A percentile compares a stretch with the other conserved stretches of the same genome.
Evolutionary conservation across 306 rosid genomes (phyloP).

Genomic region (Hippophae gyantsensis): DNA sequence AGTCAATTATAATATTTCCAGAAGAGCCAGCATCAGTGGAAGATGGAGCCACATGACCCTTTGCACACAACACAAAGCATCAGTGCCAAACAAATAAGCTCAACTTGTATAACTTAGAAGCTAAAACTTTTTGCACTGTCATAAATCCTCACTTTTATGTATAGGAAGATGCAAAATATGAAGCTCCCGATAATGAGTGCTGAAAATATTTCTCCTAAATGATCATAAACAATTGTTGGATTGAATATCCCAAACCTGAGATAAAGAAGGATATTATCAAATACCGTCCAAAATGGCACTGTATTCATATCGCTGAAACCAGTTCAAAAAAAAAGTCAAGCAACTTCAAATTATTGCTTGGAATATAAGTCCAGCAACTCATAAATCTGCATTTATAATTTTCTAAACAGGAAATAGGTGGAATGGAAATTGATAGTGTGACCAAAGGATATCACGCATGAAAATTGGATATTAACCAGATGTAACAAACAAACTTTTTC

Average conservation of each 20-base stretch:
- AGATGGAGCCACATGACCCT: slow-evolving; percentile 93
- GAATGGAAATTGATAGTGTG: too few relatives aligned
- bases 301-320: neutral
- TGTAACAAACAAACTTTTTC: too few relatives aligned
- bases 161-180: slow-evolving; percentile 71
- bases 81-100: slow-evolving; percentile 20
- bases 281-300: neutral
- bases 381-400: too few relatives aligned
- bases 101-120: neutral
- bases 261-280: slow-evolving; percentile 11
- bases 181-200: slow-evolving; percentile 86
- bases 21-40: slow-evolving; percentile 88
- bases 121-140: neutral
- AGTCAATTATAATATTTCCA: slow-evolving; percentile 77
- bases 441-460: too few relatives aligned
- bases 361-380: neutral
- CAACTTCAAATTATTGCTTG: neutral
- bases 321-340: neutral
- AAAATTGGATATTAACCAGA: too few relatives aligned
- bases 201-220: slow-evolving; percentile 90
- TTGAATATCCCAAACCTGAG: slow-evolving; percentile 91
- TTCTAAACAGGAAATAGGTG: too few relatives aligned
- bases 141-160: slow-evolving; percentile 62
- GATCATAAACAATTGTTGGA: slow-evolving; percentile 78
- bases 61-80: slow-evolving; percentile 16